These are phyloP conservation scores for Colletotrichum lentis DNA, from an alignment of 2,329 filamentous ascomycete genomes.

Conservation along the genomic window DNA sequence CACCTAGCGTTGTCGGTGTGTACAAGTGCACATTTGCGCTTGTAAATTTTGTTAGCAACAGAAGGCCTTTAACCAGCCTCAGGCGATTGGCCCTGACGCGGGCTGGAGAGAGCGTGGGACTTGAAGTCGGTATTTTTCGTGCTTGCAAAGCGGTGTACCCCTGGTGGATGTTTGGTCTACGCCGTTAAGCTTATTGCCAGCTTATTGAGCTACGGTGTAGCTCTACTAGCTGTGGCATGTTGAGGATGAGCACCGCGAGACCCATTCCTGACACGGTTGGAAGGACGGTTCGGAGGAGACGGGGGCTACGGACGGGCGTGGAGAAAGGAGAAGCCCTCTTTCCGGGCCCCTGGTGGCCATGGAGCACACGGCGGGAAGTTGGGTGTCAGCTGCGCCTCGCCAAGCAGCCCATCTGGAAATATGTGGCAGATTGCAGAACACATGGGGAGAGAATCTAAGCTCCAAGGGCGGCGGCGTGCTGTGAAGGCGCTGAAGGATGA, in stretches of 20 bases:
- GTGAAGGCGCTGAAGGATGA: neutral
- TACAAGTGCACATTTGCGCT: neutral
- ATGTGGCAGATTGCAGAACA: constrained; percentile 5
- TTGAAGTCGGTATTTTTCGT: neutral
- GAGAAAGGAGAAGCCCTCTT: constrained; percentile 27
- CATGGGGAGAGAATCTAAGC: neutral
- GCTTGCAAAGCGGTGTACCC: neutral
- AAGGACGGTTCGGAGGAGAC: neutral
- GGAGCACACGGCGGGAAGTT: constrained; percentile 10
- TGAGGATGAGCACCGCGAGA: constrained; percentile 8
- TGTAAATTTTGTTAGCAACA: constrained; percentile 14
- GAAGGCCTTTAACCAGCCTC: constrained; percentile 14
- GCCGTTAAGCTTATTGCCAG: neutral
- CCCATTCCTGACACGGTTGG: constrained; percentile 14
- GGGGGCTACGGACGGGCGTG: constrained; percentile 1
- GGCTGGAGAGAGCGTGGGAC: constrained; percentile 6
- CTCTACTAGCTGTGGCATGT: neutral
- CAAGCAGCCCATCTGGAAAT: constrained; percentile 6
- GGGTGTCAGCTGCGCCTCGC: constrained; percentile 21
- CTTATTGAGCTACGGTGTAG: constrained; percentile 4
- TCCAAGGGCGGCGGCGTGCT: constrained; percentile 9
- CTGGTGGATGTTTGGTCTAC: neutral
- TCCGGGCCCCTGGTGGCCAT: constrained; percentile 15
- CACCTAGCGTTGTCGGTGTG: constrained; percentile 18
- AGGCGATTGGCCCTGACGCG: constrained; percentile 7